Base-by-base conservation (phyloP, 495 filamentous ascomycete genomes). In the Penicillium diatomitis region DNA sequence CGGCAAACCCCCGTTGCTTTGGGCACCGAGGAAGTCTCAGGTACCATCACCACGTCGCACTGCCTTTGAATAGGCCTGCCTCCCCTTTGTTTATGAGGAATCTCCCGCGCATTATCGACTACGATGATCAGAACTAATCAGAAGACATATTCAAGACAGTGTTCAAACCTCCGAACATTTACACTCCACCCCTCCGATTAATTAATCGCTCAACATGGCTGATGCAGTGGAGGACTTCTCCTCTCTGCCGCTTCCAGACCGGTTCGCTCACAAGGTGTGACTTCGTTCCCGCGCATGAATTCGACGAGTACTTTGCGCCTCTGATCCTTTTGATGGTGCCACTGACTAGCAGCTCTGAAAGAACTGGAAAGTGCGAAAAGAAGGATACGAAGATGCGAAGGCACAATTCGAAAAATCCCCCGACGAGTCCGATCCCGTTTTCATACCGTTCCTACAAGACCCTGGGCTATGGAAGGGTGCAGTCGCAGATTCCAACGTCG, bases 291-390 rank as follows among this genome's bases (percentile, higher is more conserved):
- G 4, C 37, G 8, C 27, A 20, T 20, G 20, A 20, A 20, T 20
- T 20, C 32, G 30, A 43, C 38, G 8, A 35, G 11, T 7, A 41
- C 2, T 9, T 34, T 20, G 11, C 38, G 32, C 4, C n/a, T 3
- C 11, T 5, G 32, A n/a, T 12, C 28, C 32, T n/a, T 2, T 32
- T 29, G 39, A 32, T 30, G 6, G 11, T 2, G 27, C 2, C 28
- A 43, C 65, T 69, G 52, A 74, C 38, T 8, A 11, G 30, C 31
- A 38, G 30, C 45, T n/a, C 31, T 45, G 44, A 34, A 59, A 92
- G 84, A 82, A 86, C 61, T 99, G 92, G 92, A 99, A 99, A 77
- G 92, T 92, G 38, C 79, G 92, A 54, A 99, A 99, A 67, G 79
- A 81, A 63, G 92, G 85, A 42, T 99, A 97, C 67, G 92, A 97